Conservation (phyloP, 1,139 yeast genomes). For the Kodamaea sp. region DNA sequence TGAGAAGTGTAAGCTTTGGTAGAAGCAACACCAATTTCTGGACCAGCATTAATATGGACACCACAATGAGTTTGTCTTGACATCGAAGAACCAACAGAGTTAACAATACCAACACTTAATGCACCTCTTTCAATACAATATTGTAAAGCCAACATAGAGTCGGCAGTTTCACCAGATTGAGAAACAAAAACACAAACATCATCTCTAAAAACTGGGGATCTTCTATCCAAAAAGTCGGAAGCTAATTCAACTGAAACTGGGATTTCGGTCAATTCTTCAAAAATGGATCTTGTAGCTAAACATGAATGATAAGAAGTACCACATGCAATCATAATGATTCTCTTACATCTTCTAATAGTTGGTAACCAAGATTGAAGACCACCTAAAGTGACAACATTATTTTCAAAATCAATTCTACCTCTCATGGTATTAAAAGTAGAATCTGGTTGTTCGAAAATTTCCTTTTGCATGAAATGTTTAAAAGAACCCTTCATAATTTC, state of each 20-base stretch:
- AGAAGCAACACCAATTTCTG: conserved; percentile 99
- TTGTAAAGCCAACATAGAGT: conserved; percentile 92
- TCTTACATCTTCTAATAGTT: conserved; percentile 89
- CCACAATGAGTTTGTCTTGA: conserved; percentile 98
- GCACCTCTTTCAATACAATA: conserved; percentile 98
- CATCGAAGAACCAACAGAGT: conserved; percentile 91
- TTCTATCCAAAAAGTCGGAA: conserved; percentile 94
- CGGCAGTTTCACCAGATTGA: conserved; percentile 99
- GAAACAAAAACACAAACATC: conserved; percentile 97
- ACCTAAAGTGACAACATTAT: conserved; percentile 74
- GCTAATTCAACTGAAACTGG: conserved; percentile 97
- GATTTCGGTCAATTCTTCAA: conserved; percentile 94
- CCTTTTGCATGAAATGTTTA: conserved; percentile 98
- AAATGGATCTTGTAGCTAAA: conserved; percentile 91
- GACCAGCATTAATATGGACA: conserved; percentile 99
- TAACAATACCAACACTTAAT: conserved; percentile 91
- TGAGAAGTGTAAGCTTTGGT: conserved; percentile 99
- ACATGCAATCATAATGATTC: conserved; percentile 98
- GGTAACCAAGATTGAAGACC: conserved; percentile 84
- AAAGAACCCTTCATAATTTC: conserved; percentile 98
- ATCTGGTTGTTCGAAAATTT: conserved; percentile 97
- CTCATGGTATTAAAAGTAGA: conserved; percentile 98
- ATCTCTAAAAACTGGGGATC: conserved; percentile 94
- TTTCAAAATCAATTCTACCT: conserved; percentile 94
- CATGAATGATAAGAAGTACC: conserved; percentile 99